Percentiles rank a stretch among this genome's conserved stretches.
Conservation (phyloP, 345 rosid species). For the Lagerstroemia speciosa region DNA sequence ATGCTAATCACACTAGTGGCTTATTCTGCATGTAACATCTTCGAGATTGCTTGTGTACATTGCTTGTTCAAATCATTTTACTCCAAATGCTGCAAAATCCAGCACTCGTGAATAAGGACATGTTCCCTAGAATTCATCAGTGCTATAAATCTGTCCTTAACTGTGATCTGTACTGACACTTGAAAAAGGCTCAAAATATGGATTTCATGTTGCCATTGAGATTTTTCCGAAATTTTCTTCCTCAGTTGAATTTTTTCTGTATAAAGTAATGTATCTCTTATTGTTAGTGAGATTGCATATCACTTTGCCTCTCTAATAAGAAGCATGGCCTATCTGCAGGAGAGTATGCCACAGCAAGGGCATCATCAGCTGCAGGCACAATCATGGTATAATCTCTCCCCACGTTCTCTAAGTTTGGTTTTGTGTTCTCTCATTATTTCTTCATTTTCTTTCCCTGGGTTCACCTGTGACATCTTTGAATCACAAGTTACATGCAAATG, state of each 20-base stretch:
- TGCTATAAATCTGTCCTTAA: neutral
- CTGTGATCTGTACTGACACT: neutral
- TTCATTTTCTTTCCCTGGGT: neutral
- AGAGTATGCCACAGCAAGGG: conserved; percentile 88
- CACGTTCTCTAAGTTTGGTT: conserved; percentile 5
- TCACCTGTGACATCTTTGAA: neutral
- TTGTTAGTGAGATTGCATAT: neutral
- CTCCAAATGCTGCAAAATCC: neutral
- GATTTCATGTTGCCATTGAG: neutral
- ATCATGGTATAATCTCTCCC: conserved; percentile 55
- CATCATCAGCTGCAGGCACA: conserved; percentile 79
- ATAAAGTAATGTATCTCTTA: neutral
- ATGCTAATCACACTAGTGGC: neutral
- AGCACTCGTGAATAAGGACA: neutral
- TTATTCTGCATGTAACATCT: neutral
- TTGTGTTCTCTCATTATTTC: neutral
- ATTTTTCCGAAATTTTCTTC: neutral
- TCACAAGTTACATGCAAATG: neutral
- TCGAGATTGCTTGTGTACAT: neutral
- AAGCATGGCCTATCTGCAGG: conserved; percentile 37
- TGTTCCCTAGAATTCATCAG: neutral
- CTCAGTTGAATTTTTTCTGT: too few relatives aligned
- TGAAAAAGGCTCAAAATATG: neutral
- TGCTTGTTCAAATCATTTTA: neutral
- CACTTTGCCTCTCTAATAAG: neutral